Conservation (phyloP, 2,329 filamentous ascomycete genomes). For the Aspergillus pseudonomiae region DNA sequence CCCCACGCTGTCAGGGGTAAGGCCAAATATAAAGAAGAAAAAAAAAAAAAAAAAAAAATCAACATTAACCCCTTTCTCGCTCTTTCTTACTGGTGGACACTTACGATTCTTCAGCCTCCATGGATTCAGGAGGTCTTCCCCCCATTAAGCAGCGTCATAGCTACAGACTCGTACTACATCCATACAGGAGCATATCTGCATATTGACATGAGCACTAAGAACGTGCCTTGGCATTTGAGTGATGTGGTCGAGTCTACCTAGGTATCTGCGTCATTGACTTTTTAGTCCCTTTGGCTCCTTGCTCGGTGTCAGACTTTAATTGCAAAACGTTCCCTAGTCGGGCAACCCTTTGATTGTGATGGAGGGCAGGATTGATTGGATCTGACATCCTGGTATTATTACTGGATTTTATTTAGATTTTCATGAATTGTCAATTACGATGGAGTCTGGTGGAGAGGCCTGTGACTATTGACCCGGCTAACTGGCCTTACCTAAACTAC, state of each 20-base stretch:
- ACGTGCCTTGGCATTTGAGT: not conserved
- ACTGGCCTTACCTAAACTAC: conserved; percentile 1
- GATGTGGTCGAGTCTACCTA: not conserved
- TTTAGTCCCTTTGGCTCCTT: not conserved
- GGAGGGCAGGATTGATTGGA: not conserved
- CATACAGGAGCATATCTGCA: not conserved
- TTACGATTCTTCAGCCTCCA: conserved; percentile 1
- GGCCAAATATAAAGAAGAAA: not conserved
- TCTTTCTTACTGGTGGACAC: not conserved
- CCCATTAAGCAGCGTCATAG: not conserved
- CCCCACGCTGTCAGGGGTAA: conserved; percentile 5
- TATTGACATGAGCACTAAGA: not conserved
- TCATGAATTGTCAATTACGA: not conserved
- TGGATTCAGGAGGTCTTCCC: not conserved
- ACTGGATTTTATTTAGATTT: conserved; percentile 4
- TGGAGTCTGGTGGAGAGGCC: conserved; percentile 1
- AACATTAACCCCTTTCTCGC: not conserved
- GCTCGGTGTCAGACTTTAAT: not conserved
- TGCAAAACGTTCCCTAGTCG: not conserved
- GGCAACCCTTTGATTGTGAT: not conserved
- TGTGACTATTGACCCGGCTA: conserved; percentile 4
- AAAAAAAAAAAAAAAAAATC: not conserved
- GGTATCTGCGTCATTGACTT: not conserved
- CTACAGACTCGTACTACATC: not conserved
- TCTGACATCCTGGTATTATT: conserved; percentile 1